Evolutionary conservation across 768 basidiomycete species (phyloP), one percentile per base, ranked within the genome.

Genomic region (Tricholoma bakamatsutake): DNA sequence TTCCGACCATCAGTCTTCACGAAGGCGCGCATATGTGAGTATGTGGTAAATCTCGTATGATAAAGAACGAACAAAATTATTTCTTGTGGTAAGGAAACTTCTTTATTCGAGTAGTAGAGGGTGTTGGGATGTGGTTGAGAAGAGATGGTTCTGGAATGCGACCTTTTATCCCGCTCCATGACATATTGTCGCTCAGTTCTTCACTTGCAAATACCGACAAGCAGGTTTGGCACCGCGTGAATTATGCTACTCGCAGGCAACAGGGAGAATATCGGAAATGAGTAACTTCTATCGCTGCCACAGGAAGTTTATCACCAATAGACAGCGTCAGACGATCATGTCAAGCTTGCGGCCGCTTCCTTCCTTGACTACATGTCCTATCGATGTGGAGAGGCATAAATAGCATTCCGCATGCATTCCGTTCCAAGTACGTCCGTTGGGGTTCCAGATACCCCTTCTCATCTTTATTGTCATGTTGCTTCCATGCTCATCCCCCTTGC

Each of bases 171-270:
- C n/a, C 43, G 8, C 17, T 18, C 15, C 39, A 28, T 6, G 11
- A 30, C 15, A 24, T 27, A 28, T 7, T 52, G 13, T 5, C 17
- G 35, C 28, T 13, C 35, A 4, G 28, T 8, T 39, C 15, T 9
- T 15, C 47, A 21, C 12, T 34, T 21, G 17, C 1, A 27, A 15
- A 27, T 24, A 52, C 24, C 35, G 43, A 43, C 15, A 53, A 35
- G 15, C n/a, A 13, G 27, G 15, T 27, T 42, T 27, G 51, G 37
- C 17, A 6, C 43, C 4, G 52, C 39, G 52, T 42, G 28, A 53
- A 31, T 53, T 53, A 53, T 21, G 52, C 52, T 18, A 53, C 52
- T 53, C n/a, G 52, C 18, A 35, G 43, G 28, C 5, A 31, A 15
- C 11, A 13, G 51, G 24, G 12, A 7, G 37, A n/a, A 30, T 27